Percentiles rank a stretch among this genome's conserved stretches.
Evolutionary conservation across 805 yeast genomes (phyloP).

Genomic region (Candida lessepsii): DNA sequence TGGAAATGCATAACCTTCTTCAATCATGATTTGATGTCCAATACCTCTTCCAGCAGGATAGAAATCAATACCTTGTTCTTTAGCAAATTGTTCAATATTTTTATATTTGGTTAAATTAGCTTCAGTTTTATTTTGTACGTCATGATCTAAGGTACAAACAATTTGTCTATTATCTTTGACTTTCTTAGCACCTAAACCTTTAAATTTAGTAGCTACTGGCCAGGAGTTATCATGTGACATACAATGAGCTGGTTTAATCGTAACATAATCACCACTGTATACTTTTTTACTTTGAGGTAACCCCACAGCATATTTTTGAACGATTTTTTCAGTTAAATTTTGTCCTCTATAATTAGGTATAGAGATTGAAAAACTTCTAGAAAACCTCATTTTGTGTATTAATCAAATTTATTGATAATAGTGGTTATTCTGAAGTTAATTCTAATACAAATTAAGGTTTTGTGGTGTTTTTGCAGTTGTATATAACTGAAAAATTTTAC

Average conservation of each 20-base stretch:
- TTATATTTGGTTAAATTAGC: slow-evolving; percentile 83
- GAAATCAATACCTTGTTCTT: slow-evolving; percentile 88
- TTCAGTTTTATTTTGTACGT: slow-evolving; percentile 89
- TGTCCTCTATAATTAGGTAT: slow-evolving; percentile 49
- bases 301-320: slow-evolving; percentile 89
- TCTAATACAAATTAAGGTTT: too few relatives aligned
- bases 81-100: slow-evolving; percentile 88
- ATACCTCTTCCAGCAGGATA: slow-evolving; percentile 99
- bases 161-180: slow-evolving; percentile 87
- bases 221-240: slow-evolving; percentile 99
- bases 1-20: slow-evolving; percentile 98
- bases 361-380: slow-evolving; percentile 22
- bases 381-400: slow-evolving; percentile 1
- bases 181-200: slow-evolving; percentile 85
- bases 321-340: slow-evolving; percentile 93
- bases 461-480: too few relatives aligned
- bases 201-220: slow-evolving; percentile 98
- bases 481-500: slow-evolving; percentile 2
- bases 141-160: slow-evolving; percentile 96
- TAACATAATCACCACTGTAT: slow-evolving; percentile 89
- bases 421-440: too few relatives aligned
- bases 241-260: slow-evolving; percentile 93
- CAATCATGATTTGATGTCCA: slow-evolving; percentile 99
- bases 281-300: slow-evolving; percentile 73
- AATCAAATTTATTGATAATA: too few relatives aligned